Evolutionary conservation across 169 alveolate species (phyloP).

Genomic region (Eimeria zaria): DNA sequence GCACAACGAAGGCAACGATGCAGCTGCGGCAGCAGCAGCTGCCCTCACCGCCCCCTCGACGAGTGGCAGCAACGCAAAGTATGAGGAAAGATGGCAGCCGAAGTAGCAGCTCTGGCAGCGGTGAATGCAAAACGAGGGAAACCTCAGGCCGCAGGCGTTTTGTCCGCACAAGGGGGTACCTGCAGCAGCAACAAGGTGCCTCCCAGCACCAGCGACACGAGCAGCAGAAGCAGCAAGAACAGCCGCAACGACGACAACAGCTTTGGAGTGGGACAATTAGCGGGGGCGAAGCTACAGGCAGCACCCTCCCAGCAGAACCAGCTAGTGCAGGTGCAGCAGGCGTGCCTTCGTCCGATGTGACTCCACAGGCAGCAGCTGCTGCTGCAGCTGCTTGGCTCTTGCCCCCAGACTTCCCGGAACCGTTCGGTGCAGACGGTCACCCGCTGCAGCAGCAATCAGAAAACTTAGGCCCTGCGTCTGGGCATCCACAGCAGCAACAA

Average conservation of each 20-base stretch:
- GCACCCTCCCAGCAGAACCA: background rate
- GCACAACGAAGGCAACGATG: conserved; percentile 8
- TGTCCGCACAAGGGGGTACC: conserved; percentile 61
- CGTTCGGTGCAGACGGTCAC: conserved; percentile 25
- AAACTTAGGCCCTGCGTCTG: background rate
- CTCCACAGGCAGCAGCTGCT: conserved; percentile 25
- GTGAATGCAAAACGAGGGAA: conserved; percentile 6
- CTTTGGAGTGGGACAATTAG: conserved; percentile 58
- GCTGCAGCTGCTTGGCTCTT: conserved; percentile 66
- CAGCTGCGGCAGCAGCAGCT: conserved; percentile 49
- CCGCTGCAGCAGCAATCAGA: conserved; percentile 34
- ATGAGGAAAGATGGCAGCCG: conserved; percentile 55
- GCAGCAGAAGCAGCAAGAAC: conserved; percentile 56
- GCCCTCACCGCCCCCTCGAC: conserved; percentile 65
- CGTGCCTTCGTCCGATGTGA: conserved; percentile 22
- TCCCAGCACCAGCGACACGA: conserved; percentile 59
- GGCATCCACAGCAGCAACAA: conserved; percentile 17
- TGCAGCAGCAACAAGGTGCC: conserved; percentile 23
- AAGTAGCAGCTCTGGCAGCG: conserved; percentile 34
- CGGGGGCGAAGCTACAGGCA: conserved; percentile 19
- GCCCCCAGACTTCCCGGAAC: conserved; percentile 77
- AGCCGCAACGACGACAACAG: conserved; percentile 61
- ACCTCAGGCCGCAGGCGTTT: conserved; percentile 52
- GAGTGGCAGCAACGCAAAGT: conserved; percentile 26
- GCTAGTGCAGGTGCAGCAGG: conserved; percentile 1